Evolutionary conservation across 495 filamentous ascomycete genomes (phyloP).

Genomic region (Pseudotulostoma volvatum): DNA sequence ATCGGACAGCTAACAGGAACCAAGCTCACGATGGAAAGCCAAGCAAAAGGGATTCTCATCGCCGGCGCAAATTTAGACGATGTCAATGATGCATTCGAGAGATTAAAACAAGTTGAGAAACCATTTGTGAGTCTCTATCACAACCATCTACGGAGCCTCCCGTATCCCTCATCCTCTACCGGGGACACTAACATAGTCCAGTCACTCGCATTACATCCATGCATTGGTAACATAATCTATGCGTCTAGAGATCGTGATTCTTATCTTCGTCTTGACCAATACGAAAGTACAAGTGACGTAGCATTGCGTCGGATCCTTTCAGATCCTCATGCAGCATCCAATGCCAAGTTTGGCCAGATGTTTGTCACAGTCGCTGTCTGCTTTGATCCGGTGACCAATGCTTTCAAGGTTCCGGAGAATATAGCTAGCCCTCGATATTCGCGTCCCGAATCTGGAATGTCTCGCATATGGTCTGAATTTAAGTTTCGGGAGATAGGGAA

Average conservation of each 20-base stretch:
- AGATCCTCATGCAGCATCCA: constrained; percentile 4
- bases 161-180: too few species aligned
- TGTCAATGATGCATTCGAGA: constrained; percentile 50
- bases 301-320: constrained; percentile 9
- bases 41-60: constrained; percentile 9
- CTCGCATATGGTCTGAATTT: constrained; percentile 13
- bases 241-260: not conserved
- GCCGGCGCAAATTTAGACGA: constrained; percentile 26
- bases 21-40: constrained; percentile 8
- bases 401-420: constrained; percentile 4
- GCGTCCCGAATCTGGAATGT: constrained; percentile 4
- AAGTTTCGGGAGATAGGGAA: constrained; percentile 12
- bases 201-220: not conserved
- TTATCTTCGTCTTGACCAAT: constrained; percentile 6
- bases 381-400: constrained; percentile 7
- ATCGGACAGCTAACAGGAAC: constrained; percentile 11
- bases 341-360: constrained; percentile 6
- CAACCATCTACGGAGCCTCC: too few species aligned
- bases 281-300: constrained; percentile 5
- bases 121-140: constrained; percentile 15
- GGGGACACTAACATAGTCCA: too few species aligned
- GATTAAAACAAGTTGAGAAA: constrained; percentile 48
- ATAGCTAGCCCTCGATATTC: constrained; percentile 5
- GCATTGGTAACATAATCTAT: constrained; percentile 4
- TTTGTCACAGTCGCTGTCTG: constrained; percentile 7